These are phyloP conservation scores for Brachypodium distachyon DNA, from an alignment of 202 grass and related monocot genomes.

Conservation along the genomic window DNA sequence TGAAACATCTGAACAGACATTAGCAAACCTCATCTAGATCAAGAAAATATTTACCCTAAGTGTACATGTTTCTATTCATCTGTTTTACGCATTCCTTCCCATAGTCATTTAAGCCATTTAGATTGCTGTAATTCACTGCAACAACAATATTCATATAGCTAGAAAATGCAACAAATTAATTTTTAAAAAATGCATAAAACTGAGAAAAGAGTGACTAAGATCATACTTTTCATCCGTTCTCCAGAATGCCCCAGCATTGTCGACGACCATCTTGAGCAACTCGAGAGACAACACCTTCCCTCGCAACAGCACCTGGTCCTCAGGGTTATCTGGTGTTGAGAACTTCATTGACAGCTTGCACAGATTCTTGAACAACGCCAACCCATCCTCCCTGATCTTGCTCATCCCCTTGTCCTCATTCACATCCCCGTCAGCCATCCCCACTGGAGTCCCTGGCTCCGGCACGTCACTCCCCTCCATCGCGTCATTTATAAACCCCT, in stretches of 20 bases:
- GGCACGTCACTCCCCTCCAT: conserved; percentile 59
- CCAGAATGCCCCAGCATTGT: conserved; percentile 79
- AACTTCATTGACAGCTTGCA: conserved; percentile 97
- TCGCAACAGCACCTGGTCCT: conserved; percentile 75
- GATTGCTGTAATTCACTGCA: conserved; percentile 7
- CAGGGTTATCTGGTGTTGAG: conserved; percentile 61
- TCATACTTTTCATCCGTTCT: conserved; percentile 74
- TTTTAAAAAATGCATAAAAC: background rate
- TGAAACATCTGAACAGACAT: background rate
- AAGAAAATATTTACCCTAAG: background rate
- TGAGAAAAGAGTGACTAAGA: conserved; percentile 7
- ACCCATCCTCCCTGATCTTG: conserved; percentile 63
- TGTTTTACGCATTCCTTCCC: background rate
- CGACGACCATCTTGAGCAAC: conserved; percentile 80
- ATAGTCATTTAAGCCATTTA: conserved; percentile 3
- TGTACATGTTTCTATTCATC: background rate
- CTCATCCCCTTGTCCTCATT: conserved; percentile 40
- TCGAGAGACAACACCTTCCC: conserved; percentile 91
- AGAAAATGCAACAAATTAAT: background rate
- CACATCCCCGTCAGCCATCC: background rate
- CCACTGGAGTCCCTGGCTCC: conserved; percentile 16
- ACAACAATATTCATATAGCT: background rate
- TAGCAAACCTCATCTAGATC: background rate
- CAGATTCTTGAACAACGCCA: conserved; percentile 77
- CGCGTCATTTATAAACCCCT: conserved; percentile 82